Base-by-base conservation (phyloP, 192 early-diverging fungal species). In the Coemansia sp. region DNA sequence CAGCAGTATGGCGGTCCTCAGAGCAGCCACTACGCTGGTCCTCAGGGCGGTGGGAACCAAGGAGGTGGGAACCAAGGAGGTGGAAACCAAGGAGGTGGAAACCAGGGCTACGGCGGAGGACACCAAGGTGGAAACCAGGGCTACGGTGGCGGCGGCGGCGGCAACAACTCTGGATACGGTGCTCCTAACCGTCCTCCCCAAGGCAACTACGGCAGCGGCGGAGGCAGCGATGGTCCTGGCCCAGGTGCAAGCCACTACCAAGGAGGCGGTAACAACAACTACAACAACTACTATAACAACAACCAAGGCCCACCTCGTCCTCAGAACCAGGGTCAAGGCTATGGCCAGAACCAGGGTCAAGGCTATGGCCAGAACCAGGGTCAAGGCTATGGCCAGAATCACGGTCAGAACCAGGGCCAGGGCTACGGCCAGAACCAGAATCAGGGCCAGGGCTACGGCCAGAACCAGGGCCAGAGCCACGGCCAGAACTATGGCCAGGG, bases 301-400 rank as follows among this genome's bases (percentile, higher is more conserved):
- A 50, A n/a, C 63, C 15, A 34, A 36, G 22, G 39, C 41, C 22
- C 54, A 22, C 59, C 39, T 36, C 61, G 32, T 35, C 41, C 62
- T 17, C 54, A 64, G 42, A 66, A 35, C 19, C 65, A 53, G 40
- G 37, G 38, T 33, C 63, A 40, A 39, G 59, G 59, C 19, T 46
- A 26, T 3, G 61, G 61, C 26, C 37, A 53, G 29, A 53, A 50
- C 17, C 55, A 26, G 21, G 46, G 41, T 12, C 44, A 48, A 22
- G 44, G 44, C 15, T 17, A n/a, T 39, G 18, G 36, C 58, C 54
- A 64, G 42, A 66, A 35, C 19, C 65, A 53, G 40, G 37, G 38
- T 33, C 63, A 40, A 39, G 59, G 59, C 19, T 46, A 26, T 3
- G 61, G 61, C 26, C 37, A 53, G 29, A 53, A 50, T 10, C 55